A percentile compares a stretch with the other conserved stretches of the same genome.
These are phyloP conservation scores for Herpetomonas samuelpessoai DNA, from an alignment of 208 protist species.

Conservation along the genomic window DNA sequence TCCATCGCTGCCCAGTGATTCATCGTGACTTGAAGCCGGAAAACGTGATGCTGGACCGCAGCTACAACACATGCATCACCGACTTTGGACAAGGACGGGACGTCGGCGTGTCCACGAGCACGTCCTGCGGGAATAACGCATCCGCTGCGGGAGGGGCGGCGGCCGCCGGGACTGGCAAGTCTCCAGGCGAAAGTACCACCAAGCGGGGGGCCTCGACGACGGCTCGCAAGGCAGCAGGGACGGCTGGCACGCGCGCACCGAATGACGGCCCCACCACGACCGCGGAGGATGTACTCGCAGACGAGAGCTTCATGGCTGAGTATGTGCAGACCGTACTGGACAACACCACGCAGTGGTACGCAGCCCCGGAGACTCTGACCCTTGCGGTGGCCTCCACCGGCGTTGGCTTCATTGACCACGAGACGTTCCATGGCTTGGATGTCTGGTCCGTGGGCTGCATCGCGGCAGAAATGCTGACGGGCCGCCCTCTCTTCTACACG, in stretches of 20 bases:
- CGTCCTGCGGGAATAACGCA: conserved; percentile 4
- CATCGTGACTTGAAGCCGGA: conserved; percentile 94
- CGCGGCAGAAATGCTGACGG: conserved; percentile 87
- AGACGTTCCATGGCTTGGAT: conserved; percentile 74
- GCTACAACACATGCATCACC: conserved; percentile 91
- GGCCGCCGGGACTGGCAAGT: no score
- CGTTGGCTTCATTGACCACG: conserved; percentile 74
- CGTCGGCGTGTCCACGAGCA: conserved; percentile 36
- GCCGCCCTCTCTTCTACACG: conserved; percentile 80
- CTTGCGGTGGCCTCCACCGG: conserved; percentile 65
- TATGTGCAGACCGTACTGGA: conserved; percentile 65
- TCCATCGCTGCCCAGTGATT: conserved; percentile 86
- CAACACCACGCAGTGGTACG: conserved; percentile 96
- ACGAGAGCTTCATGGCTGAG: conserved; percentile 22
- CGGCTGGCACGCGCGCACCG: no score
- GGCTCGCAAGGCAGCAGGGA: not conserved
- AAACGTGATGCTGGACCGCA: conserved; percentile 89
- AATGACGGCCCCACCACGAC: not conserved
- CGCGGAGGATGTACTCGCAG: not conserved
- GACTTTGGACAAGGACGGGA: conserved; percentile 97
- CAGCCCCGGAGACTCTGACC: conserved; percentile 97
- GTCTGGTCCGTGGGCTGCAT: conserved; percentile 93
- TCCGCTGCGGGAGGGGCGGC: conserved; percentile 13
- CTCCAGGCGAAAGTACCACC: no score
- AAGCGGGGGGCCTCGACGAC: conserved; percentile 25